Base-by-base conservation (phyloP, 2,329 filamentous ascomycete genomes). In the Drechslerella dactyloides region DNA sequence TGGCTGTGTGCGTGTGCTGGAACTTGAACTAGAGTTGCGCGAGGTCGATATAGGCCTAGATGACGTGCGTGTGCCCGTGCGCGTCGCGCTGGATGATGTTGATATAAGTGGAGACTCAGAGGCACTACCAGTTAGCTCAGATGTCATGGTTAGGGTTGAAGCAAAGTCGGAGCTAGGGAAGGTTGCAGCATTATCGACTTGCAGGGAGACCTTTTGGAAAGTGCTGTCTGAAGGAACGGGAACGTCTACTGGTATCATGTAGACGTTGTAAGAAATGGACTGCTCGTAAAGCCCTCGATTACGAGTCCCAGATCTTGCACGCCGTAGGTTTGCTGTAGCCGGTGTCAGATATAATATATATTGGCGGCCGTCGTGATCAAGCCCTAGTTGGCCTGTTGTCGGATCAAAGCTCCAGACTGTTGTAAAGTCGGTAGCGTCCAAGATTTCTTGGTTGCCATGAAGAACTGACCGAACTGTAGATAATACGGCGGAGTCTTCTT, bases 211-310 rank as follows among this genome's bases (percentile, higher is more conserved):
- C 30, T 35, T 35, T 13, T 58, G 40, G 46, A 58, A 17, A 1
- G 4, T 6, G 24, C 55, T 35, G n/a, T 58, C n/a, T 6, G 17
- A 13, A 7, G 40, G 7, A 5, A 50, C n/a, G 21, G 15, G n/a
- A 33, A 58, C 21, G 23, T 58, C 55, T 1, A 7, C 40, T 21
- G 55, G 55, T 5, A 58, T 23, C 27, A 58, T 33, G 17, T 58
- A 58, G 7, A 58, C 24, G 27, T 58, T 13, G 23, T 58, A 58
- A 19, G 23, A 58, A 13, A 8, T 23, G n/a, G n/a, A n/a, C 3
- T 23, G 24, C 17, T 50, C 17, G 19, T n/a, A 13, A 6, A 40
- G 19, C 5, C n/a, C 19, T 23, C 35, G 17, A 19, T 56, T 1
- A 11, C 17, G 51, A 11, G 15, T 42, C 40, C 13, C 33, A n/a